Evolutionary conservation across 129 eudicot species (phyloP), one percentile per base, ranked within the genome.

Genomic region (Scalesia atractyloides): DNA sequence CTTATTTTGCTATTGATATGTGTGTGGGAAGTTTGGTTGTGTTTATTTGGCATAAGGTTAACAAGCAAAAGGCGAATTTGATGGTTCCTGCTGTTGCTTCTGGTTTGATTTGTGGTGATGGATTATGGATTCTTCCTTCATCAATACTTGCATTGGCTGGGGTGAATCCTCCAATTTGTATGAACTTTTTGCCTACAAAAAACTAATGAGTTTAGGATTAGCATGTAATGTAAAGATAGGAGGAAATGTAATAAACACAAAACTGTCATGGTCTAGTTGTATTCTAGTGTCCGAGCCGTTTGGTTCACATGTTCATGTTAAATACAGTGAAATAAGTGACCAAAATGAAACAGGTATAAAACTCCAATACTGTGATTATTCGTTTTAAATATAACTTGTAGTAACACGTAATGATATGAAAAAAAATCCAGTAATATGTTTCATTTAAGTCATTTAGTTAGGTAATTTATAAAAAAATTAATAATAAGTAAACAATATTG

Each of bases 41-140:
- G 60, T 92, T 79, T 58, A 41, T 82, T 24, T 92, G 96, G 98
- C 86, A 87, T 51, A 89, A 73, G 76, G 13, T 87, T 10, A 71
- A 92, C 26, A 80, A 86, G 17, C 73, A 61, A 73, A 83, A 82
- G 88, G 98, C 96, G 0, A 41, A 65, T 3, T 47, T 89, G 76
- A 86, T 92, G 98, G 76, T 92, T 58, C 96, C 98, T 0, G 98
- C 98, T 0, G 86, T 92, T 37, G 98, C 98, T 4, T 92, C 98
- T 0, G 98, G 96, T 44, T 78, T 92, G 81, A 92, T 92, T 2
- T 89, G 98, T 34, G 98, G 98, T 1, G 98, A 92, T 52, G 98
- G 98, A 1, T 54, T 92, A 36, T 92, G 96, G 98, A 87, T 85
- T 80, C 84, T 92, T 15, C 98, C 98, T 5, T 82, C 96, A 12